Conservation (phyloP, 495 filamentous ascomycete species). For the Hypoxylon lienhwacheense region DNA sequence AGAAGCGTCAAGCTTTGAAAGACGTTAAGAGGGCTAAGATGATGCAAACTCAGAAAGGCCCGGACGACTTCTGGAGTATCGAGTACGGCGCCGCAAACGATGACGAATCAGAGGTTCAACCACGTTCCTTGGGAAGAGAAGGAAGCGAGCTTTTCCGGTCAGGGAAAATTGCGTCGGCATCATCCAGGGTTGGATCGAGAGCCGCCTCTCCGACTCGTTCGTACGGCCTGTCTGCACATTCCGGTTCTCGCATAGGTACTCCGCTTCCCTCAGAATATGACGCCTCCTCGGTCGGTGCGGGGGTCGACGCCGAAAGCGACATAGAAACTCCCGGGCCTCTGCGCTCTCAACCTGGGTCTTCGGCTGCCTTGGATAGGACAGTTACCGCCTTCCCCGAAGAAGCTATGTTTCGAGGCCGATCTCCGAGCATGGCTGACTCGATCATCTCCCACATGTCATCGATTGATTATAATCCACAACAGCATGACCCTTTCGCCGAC, state of each 20-base stretch:
- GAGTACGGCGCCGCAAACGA: constrained; percentile 75
- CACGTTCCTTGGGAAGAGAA: constrained; percentile 41
- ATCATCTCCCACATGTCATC: constrained; percentile 63
- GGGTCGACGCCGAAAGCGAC: constrained; percentile 46
- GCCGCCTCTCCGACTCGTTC: constrained; percentile 50
- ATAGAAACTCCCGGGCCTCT: constrained; percentile 49
- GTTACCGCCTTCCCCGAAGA: constrained; percentile 72
- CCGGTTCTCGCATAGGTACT: constrained; percentile 48
- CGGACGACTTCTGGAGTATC: constrained; percentile 72
- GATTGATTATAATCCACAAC: constrained; percentile 51
- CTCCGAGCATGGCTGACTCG: constrained; percentile 63
- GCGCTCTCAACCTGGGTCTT: constrained; percentile 52
- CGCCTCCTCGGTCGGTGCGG: constrained; percentile 32
- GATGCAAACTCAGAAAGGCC: constrained; percentile 43
- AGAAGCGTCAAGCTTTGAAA: constrained; percentile 58
- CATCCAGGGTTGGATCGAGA: constrained; percentile 43
- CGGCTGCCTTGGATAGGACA: constrained; percentile 67
- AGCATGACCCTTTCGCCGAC: constrained; percentile 67
- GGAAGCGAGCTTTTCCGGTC: constrained; percentile 27
- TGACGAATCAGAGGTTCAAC: constrained; percentile 48
- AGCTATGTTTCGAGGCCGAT: constrained; percentile 51
- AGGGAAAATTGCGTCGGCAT: constrained; percentile 30
- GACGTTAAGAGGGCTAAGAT: constrained; percentile 56
- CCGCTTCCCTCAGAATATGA: constrained; percentile 51
- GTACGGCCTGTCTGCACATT: constrained; percentile 47